Conservation (phyloP, 805 yeast species). For the Yarrowia sp. region DNA sequence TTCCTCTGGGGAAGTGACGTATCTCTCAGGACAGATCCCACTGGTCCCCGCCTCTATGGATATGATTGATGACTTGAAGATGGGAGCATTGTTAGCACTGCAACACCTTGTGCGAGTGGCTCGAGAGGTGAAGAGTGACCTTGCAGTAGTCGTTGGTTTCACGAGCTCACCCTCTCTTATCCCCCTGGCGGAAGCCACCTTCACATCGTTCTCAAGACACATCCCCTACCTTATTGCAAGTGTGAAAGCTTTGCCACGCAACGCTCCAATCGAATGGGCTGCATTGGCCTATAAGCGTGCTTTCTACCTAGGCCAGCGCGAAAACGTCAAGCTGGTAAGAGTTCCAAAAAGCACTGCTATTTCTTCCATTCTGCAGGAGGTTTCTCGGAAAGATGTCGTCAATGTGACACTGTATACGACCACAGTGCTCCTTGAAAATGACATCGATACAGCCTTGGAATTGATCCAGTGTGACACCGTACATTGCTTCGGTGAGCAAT, state of each 20-base stretch:
- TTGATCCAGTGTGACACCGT: slow-evolving; percentile 6
- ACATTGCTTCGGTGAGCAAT: neutral
- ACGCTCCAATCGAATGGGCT: slow-evolving; percentile 29
- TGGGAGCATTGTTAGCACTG: slow-evolving; percentile 1
- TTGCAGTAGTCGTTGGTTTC: neutral
- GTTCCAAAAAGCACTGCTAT: neutral
- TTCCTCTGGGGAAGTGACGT: slow-evolving; percentile 58
- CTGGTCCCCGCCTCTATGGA: slow-evolving; percentile 75
- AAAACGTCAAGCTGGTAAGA: neutral
- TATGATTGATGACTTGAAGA: slow-evolving; percentile 48
- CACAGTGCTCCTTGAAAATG: neutral
- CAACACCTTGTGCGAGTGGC: slow-evolving; percentile 29
- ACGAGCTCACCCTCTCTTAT: neutral
- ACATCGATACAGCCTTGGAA: slow-evolving; percentile 10
- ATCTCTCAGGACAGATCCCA: slow-evolving; percentile 92
- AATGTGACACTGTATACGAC: slow-evolving; percentile 9
- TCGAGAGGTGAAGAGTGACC: slow-evolving; percentile 3
- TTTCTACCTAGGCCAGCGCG: slow-evolving; percentile 15
- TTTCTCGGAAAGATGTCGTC: neutral
- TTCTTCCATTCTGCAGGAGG: neutral
- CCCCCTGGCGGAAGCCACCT: neutral
- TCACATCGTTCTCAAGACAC: neutral
- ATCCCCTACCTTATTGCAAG: slow-evolving; percentile 1
- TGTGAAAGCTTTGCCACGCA: slow-evolving; percentile 14
- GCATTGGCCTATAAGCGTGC: slow-evolving; percentile 10